A percentile compares a stretch with the other conserved stretches of the same genome.
These are phyloP conservation scores for Acanthamoeba rhysodes DNA, from an alignment of 208 protist species.

Conservation along the genomic window DNA sequence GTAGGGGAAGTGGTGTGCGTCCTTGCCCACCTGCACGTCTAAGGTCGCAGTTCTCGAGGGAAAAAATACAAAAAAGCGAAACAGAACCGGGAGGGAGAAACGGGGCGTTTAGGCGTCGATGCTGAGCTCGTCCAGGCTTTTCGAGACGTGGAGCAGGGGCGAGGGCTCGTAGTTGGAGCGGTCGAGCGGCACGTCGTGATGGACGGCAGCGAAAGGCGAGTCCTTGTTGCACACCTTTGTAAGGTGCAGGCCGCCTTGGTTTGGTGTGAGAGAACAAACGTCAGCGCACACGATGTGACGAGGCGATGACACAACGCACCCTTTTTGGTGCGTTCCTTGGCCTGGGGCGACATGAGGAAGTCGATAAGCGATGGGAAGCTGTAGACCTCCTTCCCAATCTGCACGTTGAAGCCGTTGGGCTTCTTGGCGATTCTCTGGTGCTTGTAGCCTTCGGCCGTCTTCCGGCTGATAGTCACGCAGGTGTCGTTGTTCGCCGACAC, in stretches of 20 bases:
- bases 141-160: neutral
- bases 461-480: conserved; percentile 64
- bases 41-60: too few species aligned
- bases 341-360: conserved; percentile 10
- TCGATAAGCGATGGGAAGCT: conserved; percentile 18
- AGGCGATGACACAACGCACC: neutral
- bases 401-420: conserved; percentile 7
- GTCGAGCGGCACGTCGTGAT: conserved; percentile 17
- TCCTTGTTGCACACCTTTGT: conserved; percentile 33
- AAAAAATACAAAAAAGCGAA: too few species aligned
- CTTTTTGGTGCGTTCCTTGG: conserved; percentile 21
- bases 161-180: conserved; percentile 31
- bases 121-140: neutral
- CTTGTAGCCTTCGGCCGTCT: conserved; percentile 42
- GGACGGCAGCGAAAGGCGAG: neutral
- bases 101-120: neutral
- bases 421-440: conserved; percentile 29
- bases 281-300: too few species aligned
- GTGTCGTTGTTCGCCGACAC: conserved; percentile 13
- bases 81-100: too few species aligned
- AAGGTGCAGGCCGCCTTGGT: neutral
- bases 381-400: conserved; percentile 42
- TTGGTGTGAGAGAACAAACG: too few species aligned
- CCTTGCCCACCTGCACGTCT: too few species aligned
- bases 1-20: too few species aligned